These are phyloP conservation scores for Stephania japonica DNA, from an alignment of 164 flowering plant genomes.

Conservation along the genomic window DNA sequence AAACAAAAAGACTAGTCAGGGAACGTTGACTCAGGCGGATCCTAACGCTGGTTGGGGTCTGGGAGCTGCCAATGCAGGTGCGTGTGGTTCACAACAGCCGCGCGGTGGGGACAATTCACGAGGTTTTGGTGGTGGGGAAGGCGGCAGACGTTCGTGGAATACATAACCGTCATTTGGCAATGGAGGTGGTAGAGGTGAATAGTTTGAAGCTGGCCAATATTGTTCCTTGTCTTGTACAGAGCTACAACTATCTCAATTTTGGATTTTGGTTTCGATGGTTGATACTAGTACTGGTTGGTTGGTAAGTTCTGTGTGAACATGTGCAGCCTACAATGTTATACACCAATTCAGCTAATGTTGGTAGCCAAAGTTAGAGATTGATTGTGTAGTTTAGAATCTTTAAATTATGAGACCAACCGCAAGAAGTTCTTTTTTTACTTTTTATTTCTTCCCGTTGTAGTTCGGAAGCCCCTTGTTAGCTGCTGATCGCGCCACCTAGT, in stretches of 20 bases:
- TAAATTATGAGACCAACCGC: background rate
- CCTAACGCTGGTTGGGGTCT: conserved; percentile 24
- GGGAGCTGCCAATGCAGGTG: conserved; percentile 25
- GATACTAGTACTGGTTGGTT: background rate
- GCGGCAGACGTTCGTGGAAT: conserved; percentile 39
- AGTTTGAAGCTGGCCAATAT: conserved; percentile 20
- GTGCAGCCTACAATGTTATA: conserved; percentile 15
- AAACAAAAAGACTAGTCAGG: conserved; percentile 18
- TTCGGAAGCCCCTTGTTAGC: too few relatives aligned
- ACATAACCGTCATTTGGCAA: conserved; percentile 36
- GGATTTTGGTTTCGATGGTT: conserved; percentile 9
- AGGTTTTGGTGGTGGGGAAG: conserved; percentile 40
- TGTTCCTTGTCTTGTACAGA: conserved; percentile 19
- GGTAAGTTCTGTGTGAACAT: conserved; percentile 10
- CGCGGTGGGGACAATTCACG: conserved; percentile 37
- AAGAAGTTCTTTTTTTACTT: too few relatives aligned
- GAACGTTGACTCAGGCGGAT: conserved; percentile 18
- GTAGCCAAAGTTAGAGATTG: background rate
- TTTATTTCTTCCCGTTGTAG: too few relatives aligned
- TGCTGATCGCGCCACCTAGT: too few relatives aligned
- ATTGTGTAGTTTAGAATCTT: background rate
- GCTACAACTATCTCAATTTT: background rate
- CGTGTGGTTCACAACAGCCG: conserved; percentile 38
- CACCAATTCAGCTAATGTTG: background rate
- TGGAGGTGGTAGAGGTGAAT: conserved; percentile 37